Evolutionary conservation across 1,284 basidiomycete species (phyloP), one percentile per base, ranked within the genome.

Genomic region (Macrocystidia cucumis): DNA sequence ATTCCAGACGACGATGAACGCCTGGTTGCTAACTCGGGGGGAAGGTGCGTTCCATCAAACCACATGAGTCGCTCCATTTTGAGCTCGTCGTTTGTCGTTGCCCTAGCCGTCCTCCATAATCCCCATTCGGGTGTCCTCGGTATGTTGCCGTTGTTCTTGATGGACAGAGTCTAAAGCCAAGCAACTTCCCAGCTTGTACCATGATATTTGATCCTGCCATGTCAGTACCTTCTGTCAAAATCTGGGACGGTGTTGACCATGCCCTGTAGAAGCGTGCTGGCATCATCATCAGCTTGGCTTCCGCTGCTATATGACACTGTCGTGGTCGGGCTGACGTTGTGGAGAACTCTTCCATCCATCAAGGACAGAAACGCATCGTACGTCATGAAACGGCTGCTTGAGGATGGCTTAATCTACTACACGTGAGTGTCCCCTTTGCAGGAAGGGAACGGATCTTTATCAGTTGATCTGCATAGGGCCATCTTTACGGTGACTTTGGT

Each of bases 331-430:
- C 56, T 76, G 29, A 74, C 69, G 0, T 39, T 74, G 8, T 56
- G 57, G 35, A 62, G 62, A 11, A 72, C 70, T 1, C 45, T 64
- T 2, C 60, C 60, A 7, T 52, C 65, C 1, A 48, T 72, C 20
- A 55, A 57, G 17, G 50, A 56, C 21, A 58, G 59, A 34, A 51
- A 62, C 24, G 55, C 63, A 0, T 55, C 64, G 4, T 62, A 60
- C 35, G 62, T 74, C 20, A 48, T 70, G 29, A 60, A 57, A 37
- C 55, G 62, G 11, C 49, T 78, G 13, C 54, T 76, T n/a, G 60
- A 67, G 49, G 72, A 76, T 44, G 74, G 74, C 2, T 35, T 75
- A 12, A 40, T 73, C 5, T 76, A 76, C 45, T 77, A 72, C 46
- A 65, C 63, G 72, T 72, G 33, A 16, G 52, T 41, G 17, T 4